phyloP scores from a whole-genome alignment of 2,329 filamentous ascomycete genomes.

The Cordyceps farinosa region DNA sequence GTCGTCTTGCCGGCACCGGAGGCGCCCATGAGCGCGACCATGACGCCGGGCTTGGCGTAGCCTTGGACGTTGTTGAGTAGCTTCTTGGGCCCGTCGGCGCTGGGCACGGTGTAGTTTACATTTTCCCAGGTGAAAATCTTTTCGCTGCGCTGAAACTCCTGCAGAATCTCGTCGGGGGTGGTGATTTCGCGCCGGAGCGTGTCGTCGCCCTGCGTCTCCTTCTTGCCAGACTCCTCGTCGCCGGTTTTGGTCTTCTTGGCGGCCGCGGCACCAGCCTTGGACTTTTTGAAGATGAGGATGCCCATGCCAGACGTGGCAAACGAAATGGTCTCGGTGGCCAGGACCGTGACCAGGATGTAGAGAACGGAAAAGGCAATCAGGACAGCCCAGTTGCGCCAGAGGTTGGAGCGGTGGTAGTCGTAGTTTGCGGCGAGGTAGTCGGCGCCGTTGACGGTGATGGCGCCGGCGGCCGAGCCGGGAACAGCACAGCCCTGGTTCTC shows the following conservation, averaged over 20 bases:
- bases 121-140: conserved; percentile 69
- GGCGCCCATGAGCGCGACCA: conserved; percentile 79
- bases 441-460: conserved; percentile 46
- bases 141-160: conserved; percentile 52
- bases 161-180: conserved; percentile 35
- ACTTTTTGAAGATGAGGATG: conserved; percentile 68
- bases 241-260: conserved; percentile 22
- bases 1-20: conserved; percentile 83
- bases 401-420: conserved; percentile 50
- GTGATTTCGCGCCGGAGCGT: conserved; percentile 15
- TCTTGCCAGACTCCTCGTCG: conserved; percentile 29
- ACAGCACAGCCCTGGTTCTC: conserved; percentile 53
- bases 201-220: conserved; percentile 30
- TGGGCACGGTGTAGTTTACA: conserved; percentile 67
- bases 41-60: conserved; percentile 73
- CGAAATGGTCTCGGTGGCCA: conserved; percentile 63
- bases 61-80: conserved; percentile 57
- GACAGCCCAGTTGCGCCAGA: conserved; percentile 72
- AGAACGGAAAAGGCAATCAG: conserved; percentile 68
- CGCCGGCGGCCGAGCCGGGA: conserved; percentile 49
- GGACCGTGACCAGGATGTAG: conserved; percentile 67
- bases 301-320: conserved; percentile 63
- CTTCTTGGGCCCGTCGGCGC: conserved; percentile 29
- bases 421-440: conserved; percentile 52
- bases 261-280: conserved; percentile 55